Evolutionary conservation across 306 rosid species (phyloP).

Genomic region (Prunus kanzakura): DNA sequence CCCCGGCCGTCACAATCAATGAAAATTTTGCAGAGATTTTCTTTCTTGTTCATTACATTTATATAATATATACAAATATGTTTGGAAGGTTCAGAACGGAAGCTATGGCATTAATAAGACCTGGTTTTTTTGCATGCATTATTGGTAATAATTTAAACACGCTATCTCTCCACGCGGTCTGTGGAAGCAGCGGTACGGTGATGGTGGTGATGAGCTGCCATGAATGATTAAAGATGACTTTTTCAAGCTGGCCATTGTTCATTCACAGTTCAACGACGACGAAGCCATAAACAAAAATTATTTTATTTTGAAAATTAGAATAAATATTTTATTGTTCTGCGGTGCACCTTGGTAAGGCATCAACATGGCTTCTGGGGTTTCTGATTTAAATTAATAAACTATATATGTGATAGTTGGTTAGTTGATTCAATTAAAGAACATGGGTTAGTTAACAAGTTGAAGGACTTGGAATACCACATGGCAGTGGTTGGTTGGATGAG

Average conservation of each 20-base stretch:
- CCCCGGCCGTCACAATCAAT: background rate
- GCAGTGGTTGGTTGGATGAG: background rate
- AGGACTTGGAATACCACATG: background rate
- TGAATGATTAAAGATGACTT: background rate
- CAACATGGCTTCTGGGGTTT: background rate
- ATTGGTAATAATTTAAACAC: background rate
- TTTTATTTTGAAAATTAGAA: background rate
- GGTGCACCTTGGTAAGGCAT: background rate
- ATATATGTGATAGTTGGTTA: background rate
- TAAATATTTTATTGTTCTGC: background rate
- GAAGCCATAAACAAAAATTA: background rate
- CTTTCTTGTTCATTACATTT: background rate
- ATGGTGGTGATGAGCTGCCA: background rate
- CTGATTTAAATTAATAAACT: background rate
- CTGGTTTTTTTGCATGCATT: background rate
- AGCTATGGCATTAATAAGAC: background rate
- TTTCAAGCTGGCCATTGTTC: background rate
- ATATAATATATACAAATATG: background rate
- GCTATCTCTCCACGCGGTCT: constrained; percentile 2
- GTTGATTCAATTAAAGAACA: background rate
- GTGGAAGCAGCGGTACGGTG: background rate
- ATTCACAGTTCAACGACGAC: background rate
- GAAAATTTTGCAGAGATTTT: background rate
- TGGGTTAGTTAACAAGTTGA: background rate
- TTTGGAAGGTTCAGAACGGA: background rate